These are phyloP conservation scores for Dioszegia aurantiaca DNA, from an alignment of 768 basidiomycete genomes.

Conservation along the genomic window DNA sequence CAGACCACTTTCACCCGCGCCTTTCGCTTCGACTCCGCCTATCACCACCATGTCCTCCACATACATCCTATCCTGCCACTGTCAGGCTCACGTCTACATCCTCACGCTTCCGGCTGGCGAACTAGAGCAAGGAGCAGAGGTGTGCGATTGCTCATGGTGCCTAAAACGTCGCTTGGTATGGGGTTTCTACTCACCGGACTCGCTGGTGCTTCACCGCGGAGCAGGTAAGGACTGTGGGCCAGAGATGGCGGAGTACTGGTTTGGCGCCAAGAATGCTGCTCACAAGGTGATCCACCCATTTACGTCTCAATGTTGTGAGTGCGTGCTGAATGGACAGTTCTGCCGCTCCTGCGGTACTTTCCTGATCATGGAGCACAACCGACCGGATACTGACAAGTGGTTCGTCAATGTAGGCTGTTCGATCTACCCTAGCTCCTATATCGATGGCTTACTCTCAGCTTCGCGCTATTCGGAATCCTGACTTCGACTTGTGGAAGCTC, in stretches of 20 bases:
- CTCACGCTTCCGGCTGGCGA: constrained; percentile 15
- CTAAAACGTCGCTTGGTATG: constrained; percentile 22
- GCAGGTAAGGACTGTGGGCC: constrained; percentile 12
- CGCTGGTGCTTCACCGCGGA: neutral
- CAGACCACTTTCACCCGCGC: too few species aligned
- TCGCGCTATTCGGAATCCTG: constrained; percentile 20
- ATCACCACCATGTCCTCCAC: neutral
- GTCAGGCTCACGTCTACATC: constrained; percentile 19
- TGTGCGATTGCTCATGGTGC: constrained; percentile 27
- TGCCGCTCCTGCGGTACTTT: constrained; percentile 23
- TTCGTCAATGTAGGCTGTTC: constrained; percentile 23
- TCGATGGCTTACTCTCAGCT: too few species aligned
- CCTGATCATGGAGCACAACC: constrained; percentile 10
- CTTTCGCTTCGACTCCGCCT: too few species aligned
- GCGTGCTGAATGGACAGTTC: constrained; percentile 6
- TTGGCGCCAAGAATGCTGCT: constrained; percentile 17
- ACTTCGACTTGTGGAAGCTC: constrained; percentile 24
- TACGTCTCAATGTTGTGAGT: neutral
- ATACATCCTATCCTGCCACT: constrained; percentile 27
- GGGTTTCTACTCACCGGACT: constrained; percentile 15
- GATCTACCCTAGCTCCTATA: too few species aligned
- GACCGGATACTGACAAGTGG: neutral
- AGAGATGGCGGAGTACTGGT: constrained; percentile 17
- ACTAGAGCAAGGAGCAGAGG: constrained; percentile 9
- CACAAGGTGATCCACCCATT: constrained; percentile 15